Evolutionary conservation across 2,329 filamentous ascomycete genomes (phyloP), one percentile per base, ranked within the genome.

Genomic region (Pseudogymnoascus sp.): DNA sequence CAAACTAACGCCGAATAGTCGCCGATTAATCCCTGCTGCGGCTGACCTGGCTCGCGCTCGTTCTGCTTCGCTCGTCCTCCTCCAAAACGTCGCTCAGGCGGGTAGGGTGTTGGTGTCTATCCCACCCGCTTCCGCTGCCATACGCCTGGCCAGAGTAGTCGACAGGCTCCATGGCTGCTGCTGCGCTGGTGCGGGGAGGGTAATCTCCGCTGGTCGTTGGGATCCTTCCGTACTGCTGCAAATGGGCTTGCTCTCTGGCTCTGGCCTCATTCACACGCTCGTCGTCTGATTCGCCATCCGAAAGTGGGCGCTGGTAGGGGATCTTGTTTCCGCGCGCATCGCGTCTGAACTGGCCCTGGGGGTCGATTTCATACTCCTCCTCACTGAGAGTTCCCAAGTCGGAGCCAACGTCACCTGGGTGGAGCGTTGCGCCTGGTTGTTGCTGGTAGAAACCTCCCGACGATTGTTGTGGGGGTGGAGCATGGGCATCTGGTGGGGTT

Each of bases 1-100:
- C 29, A 55, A 33, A 21, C 49, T 35, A 19, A 3, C 49, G 49
- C 49, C 49, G 49, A 55, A 55, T 55, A 55, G 10, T 55, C 49
- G 49, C 49, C 49, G 49, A 55, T 55, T 55, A 55, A 55, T 55
- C 49, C 49, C 49, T 55, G 49, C 29, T 55, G 49, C 49, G 49
- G 21, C 49, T 55, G 19, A 71, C 61, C 55, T 71, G 69, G 52
- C 69, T 71, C 1, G 70, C 86, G 68, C 88, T 90, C 12, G 88
- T 90, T 21, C 89, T 83, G 72, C 89, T 90, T 60, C 86, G 81
- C 75, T 95, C 91, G 68, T 94, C 90, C 66, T 95, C 88, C 71
- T 91, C 91, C 71, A 94, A 81, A 29, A 96, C 92, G 75, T 96
- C 92, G 73, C 91, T 96, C 66, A 96, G 78, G 63, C 92, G 80